Conservation (phyloP, 331 rosid species). For the Acacia concinna region DNA sequence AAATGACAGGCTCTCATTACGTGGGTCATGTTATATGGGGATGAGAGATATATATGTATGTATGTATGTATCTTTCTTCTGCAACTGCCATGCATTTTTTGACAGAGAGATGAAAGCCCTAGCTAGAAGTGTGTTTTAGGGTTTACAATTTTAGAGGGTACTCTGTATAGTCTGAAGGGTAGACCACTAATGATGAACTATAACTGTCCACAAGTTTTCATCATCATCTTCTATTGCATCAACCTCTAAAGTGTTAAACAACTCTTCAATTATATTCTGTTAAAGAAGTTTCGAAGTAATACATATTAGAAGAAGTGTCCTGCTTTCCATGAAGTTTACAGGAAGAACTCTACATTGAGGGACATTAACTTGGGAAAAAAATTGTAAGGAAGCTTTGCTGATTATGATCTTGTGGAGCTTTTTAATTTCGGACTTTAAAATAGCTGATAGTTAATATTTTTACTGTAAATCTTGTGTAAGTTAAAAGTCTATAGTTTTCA, state of each 20-base stretch:
- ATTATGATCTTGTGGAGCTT: background rate
- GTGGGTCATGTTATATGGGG: constrained; percentile 29
- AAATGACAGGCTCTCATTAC: constrained; percentile 40
- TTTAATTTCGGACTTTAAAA: background rate
- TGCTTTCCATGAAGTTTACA: background rate
- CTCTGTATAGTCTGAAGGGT: background rate
- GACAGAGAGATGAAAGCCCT: background rate
- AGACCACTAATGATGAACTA: background rate
- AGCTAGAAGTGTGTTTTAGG: constrained; percentile 21
- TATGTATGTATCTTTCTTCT: background rate
- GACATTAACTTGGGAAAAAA: background rate
- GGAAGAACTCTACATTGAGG: background rate
- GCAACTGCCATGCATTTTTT: constrained; percentile 28
- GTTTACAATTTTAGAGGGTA: constrained; percentile 15
- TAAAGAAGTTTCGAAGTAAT: background rate
- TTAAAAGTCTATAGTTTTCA: background rate
- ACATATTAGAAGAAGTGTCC: background rate
- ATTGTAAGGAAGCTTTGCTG: background rate
- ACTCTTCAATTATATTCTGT: background rate
- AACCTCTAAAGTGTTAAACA: background rate
- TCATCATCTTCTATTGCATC: background rate
- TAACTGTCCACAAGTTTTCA: background rate
- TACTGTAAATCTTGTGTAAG: background rate
- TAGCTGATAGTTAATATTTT: background rate
- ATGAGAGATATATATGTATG: background rate